Conservation (phyloP, 495 filamentous ascomycete genomes). For the Penicillium ochrochloron region DNA sequence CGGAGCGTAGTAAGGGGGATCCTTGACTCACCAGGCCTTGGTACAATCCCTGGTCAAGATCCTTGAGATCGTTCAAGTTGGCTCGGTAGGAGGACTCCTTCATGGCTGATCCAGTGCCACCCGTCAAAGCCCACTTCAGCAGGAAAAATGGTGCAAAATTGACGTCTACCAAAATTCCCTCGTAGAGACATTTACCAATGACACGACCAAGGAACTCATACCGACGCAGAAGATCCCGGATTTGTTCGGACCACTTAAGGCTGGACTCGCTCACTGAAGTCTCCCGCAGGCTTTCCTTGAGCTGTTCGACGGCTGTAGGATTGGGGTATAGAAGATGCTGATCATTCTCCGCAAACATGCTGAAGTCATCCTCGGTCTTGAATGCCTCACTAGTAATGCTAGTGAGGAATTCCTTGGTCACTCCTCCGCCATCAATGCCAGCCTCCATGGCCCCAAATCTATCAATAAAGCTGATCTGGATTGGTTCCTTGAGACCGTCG, state of each 20-base stretch:
- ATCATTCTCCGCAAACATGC: conserved; percentile 83
- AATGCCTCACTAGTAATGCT: conserved; percentile 91
- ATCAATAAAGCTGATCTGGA: conserved; percentile 96
- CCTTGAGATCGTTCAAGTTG: conserved; percentile 89
- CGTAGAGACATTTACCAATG: conserved; percentile 96
- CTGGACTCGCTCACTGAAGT: conserved; percentile 57
- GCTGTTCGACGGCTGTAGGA: conserved; percentile 76
- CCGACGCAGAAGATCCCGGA: conserved; percentile 67
- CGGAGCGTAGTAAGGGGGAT: not conserved
- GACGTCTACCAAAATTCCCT: conserved; percentile 94
- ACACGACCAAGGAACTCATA: conserved; percentile 94
- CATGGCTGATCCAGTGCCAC: conserved; percentile 61
- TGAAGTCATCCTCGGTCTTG: conserved; percentile 52
- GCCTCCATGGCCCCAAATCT: conserved; percentile 85
- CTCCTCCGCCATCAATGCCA: conserved; percentile 95
- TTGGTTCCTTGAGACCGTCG: conserved; percentile 90
- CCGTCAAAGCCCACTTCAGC: conserved; percentile 86
- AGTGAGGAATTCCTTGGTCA: conserved; percentile 96
- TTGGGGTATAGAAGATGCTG: conserved; percentile 92
- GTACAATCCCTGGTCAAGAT: conserved; percentile 93
- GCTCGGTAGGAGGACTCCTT: conserved; percentile 77
- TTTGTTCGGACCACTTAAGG: conserved; percentile 58
- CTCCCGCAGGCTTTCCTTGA: conserved; percentile 60
- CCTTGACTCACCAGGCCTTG: conserved; percentile 71
- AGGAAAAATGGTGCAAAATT: conserved; percentile 95